Conservation (phyloP, 2,329 filamentous ascomycete genomes). For the Ophiostoma perfectum region DNA sequence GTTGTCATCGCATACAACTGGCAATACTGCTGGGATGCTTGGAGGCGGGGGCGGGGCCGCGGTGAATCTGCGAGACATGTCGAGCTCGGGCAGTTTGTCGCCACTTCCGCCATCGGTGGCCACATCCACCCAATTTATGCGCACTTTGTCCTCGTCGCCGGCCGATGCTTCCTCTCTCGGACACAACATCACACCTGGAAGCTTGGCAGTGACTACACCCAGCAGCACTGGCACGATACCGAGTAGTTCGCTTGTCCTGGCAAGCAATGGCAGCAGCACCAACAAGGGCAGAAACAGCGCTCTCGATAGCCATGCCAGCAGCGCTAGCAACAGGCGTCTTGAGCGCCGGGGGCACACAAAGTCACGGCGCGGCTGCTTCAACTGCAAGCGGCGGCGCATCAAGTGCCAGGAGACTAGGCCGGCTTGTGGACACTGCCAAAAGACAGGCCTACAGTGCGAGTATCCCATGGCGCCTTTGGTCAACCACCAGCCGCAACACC, state of each 20-base stretch:
- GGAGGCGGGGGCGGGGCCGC: too few relatives aligned
- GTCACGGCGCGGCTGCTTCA: slow-evolving; percentile 59
- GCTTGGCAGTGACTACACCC: background rate
- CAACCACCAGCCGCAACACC: slow-evolving; percentile 52
- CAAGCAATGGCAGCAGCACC: slow-evolving; percentile 6
- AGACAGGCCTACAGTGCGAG: slow-evolving; percentile 57
- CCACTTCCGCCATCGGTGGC: background rate
- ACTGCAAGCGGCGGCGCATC: slow-evolving; percentile 61
- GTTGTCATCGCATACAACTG: too few relatives aligned
- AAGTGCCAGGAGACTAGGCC: slow-evolving; percentile 65
- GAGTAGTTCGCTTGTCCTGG: background rate
- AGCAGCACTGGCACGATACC: background rate
- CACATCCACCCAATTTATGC: background rate
- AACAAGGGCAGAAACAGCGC: slow-evolving; percentile 15
- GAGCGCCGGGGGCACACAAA: slow-evolving; percentile 61
- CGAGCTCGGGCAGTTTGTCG: background rate
- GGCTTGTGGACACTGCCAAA: slow-evolving; percentile 57
- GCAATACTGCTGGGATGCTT: too few relatives aligned
- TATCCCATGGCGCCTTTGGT: slow-evolving; percentile 52
- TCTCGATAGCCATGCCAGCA: slow-evolving; percentile 4
- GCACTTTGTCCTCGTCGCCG: slow-evolving; percentile 2
- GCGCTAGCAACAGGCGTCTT: slow-evolving; percentile 35
- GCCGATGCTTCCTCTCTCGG: background rate
- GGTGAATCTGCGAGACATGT: background rate
- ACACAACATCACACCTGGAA: background rate